Base-by-base conservation (phyloP, 2,329 filamentous ascomycete genomes). In the Seiridium cupressi region DNA sequence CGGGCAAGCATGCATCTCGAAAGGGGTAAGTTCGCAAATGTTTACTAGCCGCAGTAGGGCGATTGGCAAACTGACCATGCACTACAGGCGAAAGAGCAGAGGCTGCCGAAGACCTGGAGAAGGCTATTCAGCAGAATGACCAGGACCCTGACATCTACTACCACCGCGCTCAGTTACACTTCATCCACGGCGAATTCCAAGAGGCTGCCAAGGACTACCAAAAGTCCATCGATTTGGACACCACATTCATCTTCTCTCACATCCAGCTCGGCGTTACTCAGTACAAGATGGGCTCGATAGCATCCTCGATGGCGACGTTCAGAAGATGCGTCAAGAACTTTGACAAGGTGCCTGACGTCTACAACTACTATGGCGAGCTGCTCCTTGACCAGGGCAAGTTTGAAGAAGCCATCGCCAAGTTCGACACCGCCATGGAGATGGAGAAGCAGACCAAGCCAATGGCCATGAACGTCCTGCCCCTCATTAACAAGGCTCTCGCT, bases 351-450 rank as follows among this genome's bases (percentile, higher is more conserved):
- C 93, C 94, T 5, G 95, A 99, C 73, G 95, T 98, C 46, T 99
- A 98, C 84, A 99, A 99, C 84, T 99, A 99, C 85, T 98, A 97
- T 72, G 95, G 95, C 70, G 95, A 99, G 81, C 85, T 99, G 60
- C 84, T 99, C 60, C 88, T 99, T 58, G 95, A 99, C 81, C 95
- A 98, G 81, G 89, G 92, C 77, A 97, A 97, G 77, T 98, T 89
- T 78, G 83, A 91, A 61, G 94, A 99, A 75, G 95, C 95, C 34
- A 93, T 99, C 64, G 91, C 97, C 80, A 97, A 97, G 79, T 99
- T 99, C 71, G 95, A 99, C 75, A 95, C 89, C 34, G 95, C 95
- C n/a, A 93, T 98, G 66, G 93, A 98, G 73, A 94, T 98, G 89
- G 95, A 99, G 85, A 96, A 95, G 82, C 88, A 92, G 77, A 89